Evolutionary conservation across 2,329 filamentous ascomycete genomes (phyloP), one percentile per base, ranked within the genome.

Genomic region (Xylaria sp.): DNA sequence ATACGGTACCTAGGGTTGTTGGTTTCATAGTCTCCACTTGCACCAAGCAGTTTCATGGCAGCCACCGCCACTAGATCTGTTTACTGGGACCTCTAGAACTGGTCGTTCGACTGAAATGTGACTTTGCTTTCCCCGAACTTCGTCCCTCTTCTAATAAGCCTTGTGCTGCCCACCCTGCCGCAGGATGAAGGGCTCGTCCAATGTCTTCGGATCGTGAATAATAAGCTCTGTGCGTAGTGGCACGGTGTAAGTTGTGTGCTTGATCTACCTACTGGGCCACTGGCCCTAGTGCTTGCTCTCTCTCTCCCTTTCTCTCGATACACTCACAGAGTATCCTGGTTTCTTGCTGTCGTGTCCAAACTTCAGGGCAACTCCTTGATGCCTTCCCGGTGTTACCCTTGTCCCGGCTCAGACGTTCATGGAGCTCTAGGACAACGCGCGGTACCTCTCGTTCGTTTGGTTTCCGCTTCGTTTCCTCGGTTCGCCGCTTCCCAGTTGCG

Each of bases 51-150:
- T 78, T 76, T 77, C 77, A 76, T 76, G 74, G 71, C 75, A 75
- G 77, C 77, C 77, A 78, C 76, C 76, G 73, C 75, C 77, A 77
- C 75, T 72, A 68, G 74, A 75, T 75, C 74, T 73, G 67, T 76
- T 74, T 73, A 73, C 70, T 68, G 63, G 70, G 65, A 68, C 66
- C 66, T 69, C 67, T 67, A 69, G 62, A 72, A 66, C 65, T 69
- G 46, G 69, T 75, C 64, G 68, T 69, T 75, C 65, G 68, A 71
- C 71, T 72, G 72, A 70, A 28, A 33, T 68, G 58, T 68, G 68
- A 62, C 69, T 71, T 33, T 33, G 9, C 33, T 33, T 33, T 69
- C 71, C 73, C 72, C 72, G 71, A 75, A 74, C 71, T 70, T 76
- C 68, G 64, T 74, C 70, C 64, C 40, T 42, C 33, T 71, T 71